Conservation (phyloP, 768 basidiomycete species). For the Boletus vermiculosoides region DNA sequence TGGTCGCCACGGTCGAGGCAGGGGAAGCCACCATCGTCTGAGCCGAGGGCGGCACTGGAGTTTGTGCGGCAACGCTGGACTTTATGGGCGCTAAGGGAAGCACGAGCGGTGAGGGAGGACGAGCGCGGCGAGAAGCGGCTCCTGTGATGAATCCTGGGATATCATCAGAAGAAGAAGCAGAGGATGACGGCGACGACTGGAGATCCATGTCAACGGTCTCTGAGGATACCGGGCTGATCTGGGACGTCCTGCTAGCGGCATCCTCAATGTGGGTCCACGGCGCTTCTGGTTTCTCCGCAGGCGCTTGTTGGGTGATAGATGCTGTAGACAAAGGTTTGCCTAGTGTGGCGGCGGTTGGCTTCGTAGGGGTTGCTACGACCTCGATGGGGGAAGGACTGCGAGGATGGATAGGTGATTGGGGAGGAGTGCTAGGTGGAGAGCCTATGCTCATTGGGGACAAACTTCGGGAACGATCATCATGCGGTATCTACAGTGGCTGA, state of each 20-base stretch:
- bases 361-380: constrained; percentile 4
- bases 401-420: constrained; percentile 20
- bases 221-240: constrained; percentile 32
- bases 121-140: constrained; percentile 26
- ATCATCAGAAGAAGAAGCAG: constrained; percentile 22
- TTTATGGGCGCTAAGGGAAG: constrained; percentile 19
- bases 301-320: constrained; percentile 19
- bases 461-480: constrained; percentile 41
- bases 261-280: constrained; percentile 25
- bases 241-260: constrained; percentile 27
- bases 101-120: constrained; percentile 25
- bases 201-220: constrained; percentile 37
- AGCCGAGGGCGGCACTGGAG: constrained; percentile 12
- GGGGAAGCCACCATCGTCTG: constrained; percentile 22
- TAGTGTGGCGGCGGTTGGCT: constrained; percentile 3
- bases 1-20: constrained; percentile 13
- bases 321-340: constrained; percentile 12
- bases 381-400: constrained; percentile 4
- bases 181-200: constrained; percentile 33
- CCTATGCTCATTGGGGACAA: constrained; percentile 64
- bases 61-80: constrained; percentile 7
- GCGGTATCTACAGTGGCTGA: constrained; percentile 33
- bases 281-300: constrained; percentile 14
- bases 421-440: constrained; percentile 42
- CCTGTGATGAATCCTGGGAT: constrained; percentile 36